These are phyloP conservation scores for Sparassis latifolia DNA, from an alignment of 1,284 basidiomycete genomes.

Conservation along the genomic window DNA sequence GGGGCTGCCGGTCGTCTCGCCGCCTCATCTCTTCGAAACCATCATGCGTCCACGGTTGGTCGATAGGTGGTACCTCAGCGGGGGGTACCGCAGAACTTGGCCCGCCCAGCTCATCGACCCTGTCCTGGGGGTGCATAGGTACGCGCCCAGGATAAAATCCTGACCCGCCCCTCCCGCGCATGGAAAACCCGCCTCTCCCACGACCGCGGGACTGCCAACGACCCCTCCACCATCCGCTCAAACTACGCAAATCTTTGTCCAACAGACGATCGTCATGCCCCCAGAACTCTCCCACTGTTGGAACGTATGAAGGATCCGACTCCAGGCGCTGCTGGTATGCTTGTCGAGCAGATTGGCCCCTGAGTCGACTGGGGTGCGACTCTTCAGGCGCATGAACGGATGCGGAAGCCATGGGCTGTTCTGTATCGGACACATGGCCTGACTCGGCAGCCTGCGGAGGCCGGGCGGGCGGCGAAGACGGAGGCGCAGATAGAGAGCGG, in stretches of 20 bases:
- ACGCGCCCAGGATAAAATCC: constrained; percentile 26
- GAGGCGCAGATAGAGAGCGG: constrained; percentile 16
- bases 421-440: constrained; percentile 9
- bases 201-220: constrained; percentile 66
- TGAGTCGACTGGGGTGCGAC: constrained; percentile 25
- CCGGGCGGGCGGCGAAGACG: constrained; percentile 12
- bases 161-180: constrained; percentile 51
- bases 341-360: constrained; percentile 60
- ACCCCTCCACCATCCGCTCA: constrained; percentile 80
- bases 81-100: constrained; percentile 7
- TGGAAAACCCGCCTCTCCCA: constrained; percentile 42
- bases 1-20: constrained; percentile 47
- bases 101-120: constrained; percentile 13
- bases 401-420: constrained; percentile 24
- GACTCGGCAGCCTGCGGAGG: constrained; percentile 4
- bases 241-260: constrained; percentile 67
- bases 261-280: constrained; percentile 82
- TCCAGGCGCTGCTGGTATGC: constrained; percentile 74
- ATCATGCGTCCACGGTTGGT: constrained; percentile 72
- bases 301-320: constrained; percentile 79
- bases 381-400: constrained; percentile 13
- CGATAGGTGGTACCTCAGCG: constrained; percentile 47
- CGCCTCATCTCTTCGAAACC: constrained; percentile 80
- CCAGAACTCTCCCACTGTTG: constrained; percentile 86
- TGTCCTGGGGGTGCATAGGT: background rate